Evolutionary conservation across 2,329 filamentous ascomycete species (phyloP).

Genomic region (Onygenales sp.): DNA sequence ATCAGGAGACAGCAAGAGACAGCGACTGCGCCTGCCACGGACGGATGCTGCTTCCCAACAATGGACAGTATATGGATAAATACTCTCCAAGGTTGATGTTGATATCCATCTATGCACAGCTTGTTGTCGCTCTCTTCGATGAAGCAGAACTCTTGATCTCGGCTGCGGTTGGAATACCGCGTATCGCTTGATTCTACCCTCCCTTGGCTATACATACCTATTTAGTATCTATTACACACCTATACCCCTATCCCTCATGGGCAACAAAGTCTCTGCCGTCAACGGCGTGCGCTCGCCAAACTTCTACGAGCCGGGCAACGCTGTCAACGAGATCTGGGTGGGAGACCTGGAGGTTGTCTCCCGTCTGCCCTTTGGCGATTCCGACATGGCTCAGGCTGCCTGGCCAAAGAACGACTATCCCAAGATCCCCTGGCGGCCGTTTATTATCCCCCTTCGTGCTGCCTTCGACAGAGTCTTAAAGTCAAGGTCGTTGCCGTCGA

Average conservation of each 20-base stretch:
- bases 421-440: constrained; percentile 32
- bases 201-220: neutral
- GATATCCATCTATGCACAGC: too few relatives aligned
- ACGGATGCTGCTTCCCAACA: too few relatives aligned
- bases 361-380: constrained; percentile 29
- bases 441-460: constrained; percentile 25
- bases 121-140: too few relatives aligned
- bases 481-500: neutral
- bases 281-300: constrained; percentile 25
- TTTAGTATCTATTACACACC: neutral
- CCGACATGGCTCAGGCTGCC: constrained; percentile 27
- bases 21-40: too few relatives aligned
- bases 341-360: constrained; percentile 28
- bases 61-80: too few relatives aligned
- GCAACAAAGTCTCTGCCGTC: constrained; percentile 25
- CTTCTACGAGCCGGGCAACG: constrained; percentile 27
- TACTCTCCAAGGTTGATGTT: too few relatives aligned
- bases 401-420: constrained; percentile 24
- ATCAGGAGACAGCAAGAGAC: too few relatives aligned
- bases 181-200: neutral
- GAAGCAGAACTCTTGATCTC: too few relatives aligned
- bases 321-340: constrained; percentile 29
- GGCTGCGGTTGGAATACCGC: neutral
- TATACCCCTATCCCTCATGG: constrained; percentile 18
- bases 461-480: constrained; percentile 1